These are phyloP conservation scores for Magnolia changhungtana DNA, from an alignment of 164 flowering plant genomes.

Conservation along the genomic window DNA sequence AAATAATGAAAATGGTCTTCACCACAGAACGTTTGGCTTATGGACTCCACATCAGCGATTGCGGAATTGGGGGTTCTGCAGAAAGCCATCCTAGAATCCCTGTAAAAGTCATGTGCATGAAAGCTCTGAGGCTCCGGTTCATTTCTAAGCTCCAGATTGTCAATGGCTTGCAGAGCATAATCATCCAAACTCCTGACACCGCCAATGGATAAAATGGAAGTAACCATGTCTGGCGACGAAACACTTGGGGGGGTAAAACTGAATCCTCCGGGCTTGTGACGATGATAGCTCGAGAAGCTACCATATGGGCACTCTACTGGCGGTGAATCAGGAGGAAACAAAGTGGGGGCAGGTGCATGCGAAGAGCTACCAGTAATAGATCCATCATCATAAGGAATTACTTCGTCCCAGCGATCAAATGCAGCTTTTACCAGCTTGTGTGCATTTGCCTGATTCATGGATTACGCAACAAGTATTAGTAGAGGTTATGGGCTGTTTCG, in stretches of 20 bases:
- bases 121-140: background rate
- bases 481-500: too few species aligned
- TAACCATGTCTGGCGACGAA: slow-evolving; percentile 40
- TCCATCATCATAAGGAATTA: slow-evolving; percentile 40
- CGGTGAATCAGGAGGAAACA: slow-evolving; percentile 32
- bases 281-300: slow-evolving; percentile 14
- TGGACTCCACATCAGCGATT: slow-evolving; percentile 11
- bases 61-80: background rate
- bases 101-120: background rate
- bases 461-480: background rate
- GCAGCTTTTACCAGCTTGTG: slow-evolving; percentile 49
- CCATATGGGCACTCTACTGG: slow-evolving; percentile 20
- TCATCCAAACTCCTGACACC: slow-evolving; percentile 42
- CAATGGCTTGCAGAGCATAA: slow-evolving; percentile 32
- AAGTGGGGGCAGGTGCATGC: slow-evolving; percentile 22
- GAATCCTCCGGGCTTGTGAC: slow-evolving; percentile 30
- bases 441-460: slow-evolving; percentile 46
- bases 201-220: slow-evolving; percentile 33
- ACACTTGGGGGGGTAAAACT: slow-evolving; percentile 30
- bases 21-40: slow-evolving; percentile 27
- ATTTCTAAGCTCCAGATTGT: slow-evolving; percentile 35
- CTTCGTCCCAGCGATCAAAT: slow-evolving; percentile 51
- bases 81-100: background rate
- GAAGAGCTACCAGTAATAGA: slow-evolving; percentile 28
- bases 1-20: slow-evolving; percentile 45